phyloP scores from a whole-genome alignment of 345 rosid genomes.

The Conringia planisiliqua region DNA sequence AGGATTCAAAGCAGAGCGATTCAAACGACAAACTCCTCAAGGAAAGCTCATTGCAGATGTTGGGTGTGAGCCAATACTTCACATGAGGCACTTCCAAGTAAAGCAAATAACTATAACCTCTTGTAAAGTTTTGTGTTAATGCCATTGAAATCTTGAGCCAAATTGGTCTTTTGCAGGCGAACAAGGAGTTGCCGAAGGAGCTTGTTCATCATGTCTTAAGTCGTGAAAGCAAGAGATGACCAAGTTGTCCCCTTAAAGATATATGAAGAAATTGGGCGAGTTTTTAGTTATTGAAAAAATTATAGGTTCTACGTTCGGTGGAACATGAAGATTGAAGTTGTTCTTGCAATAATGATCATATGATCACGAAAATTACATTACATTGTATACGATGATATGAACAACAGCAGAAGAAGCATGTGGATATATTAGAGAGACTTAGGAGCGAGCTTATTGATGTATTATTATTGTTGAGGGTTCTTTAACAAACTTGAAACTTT shows the following conservation, averaged over 20 bases:
- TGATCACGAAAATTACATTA: conserved; percentile 1
- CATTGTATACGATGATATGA: conserved; percentile 7
- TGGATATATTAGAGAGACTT: neutral
- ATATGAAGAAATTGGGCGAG: conserved; percentile 1
- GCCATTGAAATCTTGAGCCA: neutral
- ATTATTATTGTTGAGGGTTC: neutral
- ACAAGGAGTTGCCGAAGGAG: conserved; percentile 62
- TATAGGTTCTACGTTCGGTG: conserved; percentile 10
- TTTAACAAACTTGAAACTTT: neutral
- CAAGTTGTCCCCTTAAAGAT: neutral
- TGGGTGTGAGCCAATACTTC: conserved; percentile 93
- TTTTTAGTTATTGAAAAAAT: neutral
- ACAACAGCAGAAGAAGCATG: conserved; percentile 10
- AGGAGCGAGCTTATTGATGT: conserved; percentile 4
- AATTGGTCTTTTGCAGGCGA: conserved; percentile 45
- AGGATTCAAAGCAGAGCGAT: conserved; percentile 65
- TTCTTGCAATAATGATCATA: conserved; percentile 15
- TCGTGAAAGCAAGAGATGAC: conserved; percentile 16
- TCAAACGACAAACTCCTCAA: conserved; percentile 52
- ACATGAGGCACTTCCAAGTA: conserved; percentile 98
- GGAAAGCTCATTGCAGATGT: conserved; percentile 97
- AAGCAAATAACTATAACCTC: neutral
- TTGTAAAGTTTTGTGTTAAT: neutral
- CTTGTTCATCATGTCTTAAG: conserved; percentile 56
- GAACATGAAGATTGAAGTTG: neutral